Evolutionary conservation across 208 protist genomes (phyloP), one percentile per base, ranked within the genome.

Genomic region (Trypanosoma scelopori): DNA sequence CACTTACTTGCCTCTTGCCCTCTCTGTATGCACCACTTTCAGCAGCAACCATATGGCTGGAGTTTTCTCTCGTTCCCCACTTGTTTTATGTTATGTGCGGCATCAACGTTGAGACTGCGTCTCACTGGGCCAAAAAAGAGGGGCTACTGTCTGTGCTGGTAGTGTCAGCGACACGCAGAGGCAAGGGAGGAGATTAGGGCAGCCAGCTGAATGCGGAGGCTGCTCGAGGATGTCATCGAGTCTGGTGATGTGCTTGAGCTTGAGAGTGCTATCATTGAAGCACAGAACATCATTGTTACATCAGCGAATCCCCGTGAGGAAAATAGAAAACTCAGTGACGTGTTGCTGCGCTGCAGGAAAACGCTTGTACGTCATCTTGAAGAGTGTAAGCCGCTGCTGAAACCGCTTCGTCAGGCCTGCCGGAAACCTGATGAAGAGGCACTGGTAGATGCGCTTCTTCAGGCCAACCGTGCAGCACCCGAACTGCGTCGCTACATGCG

Each of bases 221-320:
- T 62, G 15, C 51, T 72, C 25, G 56, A 72, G 32, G 35, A 67
- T 37, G 87, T 77, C 5, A 37, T 93, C 18, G 69, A 84, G 27
- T 89, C 77, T 18, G 84, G 84, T 27, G 84, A 93, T 51, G 69
- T 93, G 9, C 45, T 80, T 3, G 79, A 89, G 41, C 66, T 91
- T 23, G 84, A 89, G 56, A 76, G 78, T 56, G 82, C 82, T 20
- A 84, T 93, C 23, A 56, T 66, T 1, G 45, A 50, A 16, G 81
- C 78, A 0, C 67, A 85, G 46, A 69, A 74, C 13, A 56, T 51
- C 4, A 30, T 65, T 32, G n/a, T 60, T 15, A 22, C 45, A 3
- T 47, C 51, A 3, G 15, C 28, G 20, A 50, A 55, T 45, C 35
- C 25, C 11, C 58, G 46, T 5, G 63, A 77, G 43, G 66, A 66